Evolutionary conservation across 345 rosid species (phyloP), one percentile per base, ranked within the genome.

Genomic region (Moricandia moricandioides): DNA sequence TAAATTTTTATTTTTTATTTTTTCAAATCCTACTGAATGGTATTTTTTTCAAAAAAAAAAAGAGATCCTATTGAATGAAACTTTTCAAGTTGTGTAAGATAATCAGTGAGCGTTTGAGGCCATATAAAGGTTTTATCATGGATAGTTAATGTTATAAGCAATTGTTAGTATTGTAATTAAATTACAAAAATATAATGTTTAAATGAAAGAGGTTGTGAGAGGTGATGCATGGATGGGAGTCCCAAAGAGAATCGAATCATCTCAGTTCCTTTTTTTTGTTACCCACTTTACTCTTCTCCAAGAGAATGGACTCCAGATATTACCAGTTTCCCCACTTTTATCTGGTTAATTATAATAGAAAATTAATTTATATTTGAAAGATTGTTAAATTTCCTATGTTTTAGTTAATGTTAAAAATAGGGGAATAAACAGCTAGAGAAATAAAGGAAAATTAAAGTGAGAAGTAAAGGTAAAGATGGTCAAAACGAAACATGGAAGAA

Each of bases 221-320:
- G 81, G 65, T 73, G 69, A 79, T 79, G 82, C 82, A 79, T 79
- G 79, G 79, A 79, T 74, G 82, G 76, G 80, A 80, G 74, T 80
- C 76, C 79, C 83, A 61, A 80, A 60, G 80, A 69, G 76, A 79
- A 75, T 79, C 79, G 79, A 80, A 80, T 80, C 76, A 80, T 63
- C 33, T 70, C 83, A 70, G 71, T 58, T 80, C 76, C 80, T 69
- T 70, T 75, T 37, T 56, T 73, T 45, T 5, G 16, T 69, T 39
- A 30, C 62, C 69, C 16, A 65, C 80, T 80, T 80, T 80, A 80
- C 77, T n/a, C 76, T 80, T 75, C 83, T 75, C 83, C 83, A 80
- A 80, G 83, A 75, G 69, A 80, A 80, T 80, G 83, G 80, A 70
- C 52, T 75, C 83, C 83, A 80, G 80, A 80, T 80, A 63, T 70